Evolutionary conservation across 495 filamentous ascomycete genomes (phyloP).

Genomic region (Penicillium steckii): DNA sequence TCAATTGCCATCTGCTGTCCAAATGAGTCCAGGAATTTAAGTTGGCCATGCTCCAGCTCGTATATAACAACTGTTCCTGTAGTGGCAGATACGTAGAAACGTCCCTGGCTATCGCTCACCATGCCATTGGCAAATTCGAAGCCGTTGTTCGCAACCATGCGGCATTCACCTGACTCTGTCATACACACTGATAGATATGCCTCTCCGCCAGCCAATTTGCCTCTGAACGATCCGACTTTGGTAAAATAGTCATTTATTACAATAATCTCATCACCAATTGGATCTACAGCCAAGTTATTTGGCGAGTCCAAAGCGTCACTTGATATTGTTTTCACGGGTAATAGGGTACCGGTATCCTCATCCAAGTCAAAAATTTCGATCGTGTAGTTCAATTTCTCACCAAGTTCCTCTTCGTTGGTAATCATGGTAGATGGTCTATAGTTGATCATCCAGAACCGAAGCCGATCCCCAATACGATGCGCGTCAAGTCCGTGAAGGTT

Average conservation of each 20-base stretch:
- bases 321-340: conserved; percentile 4
- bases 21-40: neutral
- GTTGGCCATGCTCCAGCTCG: neutral
- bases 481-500: conserved; percentile 12
- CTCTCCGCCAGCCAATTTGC: neutral
- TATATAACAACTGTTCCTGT: neutral
- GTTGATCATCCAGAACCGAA: conserved; percentile 17
- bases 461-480: neutral
- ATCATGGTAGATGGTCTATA: conserved; percentile 2
- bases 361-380: conserved; percentile 13
- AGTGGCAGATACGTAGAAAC: neutral
- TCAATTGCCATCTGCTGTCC: conserved; percentile 1
- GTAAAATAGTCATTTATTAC: conserved; percentile 9
- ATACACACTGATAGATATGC: conserved; percentile 7
- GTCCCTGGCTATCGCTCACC: conserved; percentile 1
- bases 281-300: conserved; percentile 9
- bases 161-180: conserved; percentile 8
- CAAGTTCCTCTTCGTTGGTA: conserved; percentile 1
- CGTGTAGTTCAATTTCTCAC: conserved; percentile 2
- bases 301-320: conserved; percentile 8
- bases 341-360: neutral
- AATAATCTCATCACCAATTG: conserved; percentile 2
- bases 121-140: conserved; percentile 8
- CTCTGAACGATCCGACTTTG: conserved; percentile 4
- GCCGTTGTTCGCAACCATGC: neutral